Percentiles rank a stretch among this genome's conserved stretches.
These are phyloP conservation scores for Scenedesmus sp. DNA, from an alignment of 163 green algal genomes.

Conservation along the genomic window DNA sequence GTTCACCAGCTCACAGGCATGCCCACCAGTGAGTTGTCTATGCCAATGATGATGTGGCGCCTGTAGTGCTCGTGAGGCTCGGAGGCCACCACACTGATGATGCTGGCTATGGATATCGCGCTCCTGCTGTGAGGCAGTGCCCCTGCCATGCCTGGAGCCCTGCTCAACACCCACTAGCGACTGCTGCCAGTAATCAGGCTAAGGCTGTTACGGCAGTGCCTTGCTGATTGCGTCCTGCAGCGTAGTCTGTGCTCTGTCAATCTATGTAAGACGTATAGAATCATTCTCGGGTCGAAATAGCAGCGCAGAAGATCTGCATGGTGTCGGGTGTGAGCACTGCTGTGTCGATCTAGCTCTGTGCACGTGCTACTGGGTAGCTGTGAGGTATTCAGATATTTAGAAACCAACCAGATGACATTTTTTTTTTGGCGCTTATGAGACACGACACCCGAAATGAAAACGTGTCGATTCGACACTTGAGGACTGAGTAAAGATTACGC, in stretches of 20 bases:
- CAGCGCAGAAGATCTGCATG: neutral
- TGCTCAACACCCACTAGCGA: neutral
- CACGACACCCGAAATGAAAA: neutral
- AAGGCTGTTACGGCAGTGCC: neutral
- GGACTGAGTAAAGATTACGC: neutral
- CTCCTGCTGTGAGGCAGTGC: neutral
- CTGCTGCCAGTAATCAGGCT: no score
- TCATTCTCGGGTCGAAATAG: neutral
- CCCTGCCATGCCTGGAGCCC: neutral
- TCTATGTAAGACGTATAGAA: neutral
- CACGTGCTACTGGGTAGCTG: neutral
- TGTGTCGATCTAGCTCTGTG: neutral
- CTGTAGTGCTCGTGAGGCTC: slow-evolving; percentile 6
- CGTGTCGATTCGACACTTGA: neutral
- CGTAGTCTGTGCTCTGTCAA: neutral
- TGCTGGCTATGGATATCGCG: neutral
- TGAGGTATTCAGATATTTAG: no score
- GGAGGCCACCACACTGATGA: slow-evolving; percentile 24
- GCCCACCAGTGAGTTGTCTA: slow-evolving; percentile 45
- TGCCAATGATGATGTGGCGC: slow-evolving; percentile 33
- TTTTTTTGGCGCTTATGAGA: no score
- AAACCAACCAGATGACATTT: no score
- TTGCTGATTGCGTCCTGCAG: neutral
- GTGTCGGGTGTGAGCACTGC: neutral
- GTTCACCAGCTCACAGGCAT: neutral